Evolutionary conservation across 148 eudicot species (phyloP), one percentile per base, ranked within the genome.

Genomic region (Diospyros lotus): DNA sequence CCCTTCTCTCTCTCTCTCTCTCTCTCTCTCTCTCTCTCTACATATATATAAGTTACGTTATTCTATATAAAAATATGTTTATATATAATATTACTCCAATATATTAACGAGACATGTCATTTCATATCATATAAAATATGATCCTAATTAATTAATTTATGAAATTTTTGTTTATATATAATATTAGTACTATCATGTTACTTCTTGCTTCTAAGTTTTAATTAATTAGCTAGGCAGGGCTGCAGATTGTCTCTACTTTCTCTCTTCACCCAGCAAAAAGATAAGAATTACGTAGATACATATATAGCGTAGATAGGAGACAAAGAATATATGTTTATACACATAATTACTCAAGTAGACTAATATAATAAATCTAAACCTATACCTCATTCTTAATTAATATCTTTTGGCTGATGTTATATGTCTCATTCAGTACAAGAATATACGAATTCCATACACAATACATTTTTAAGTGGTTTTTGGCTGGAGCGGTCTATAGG

Each of bases 351-450:
- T 42, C 54, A 13, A 53, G 3, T 66, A 54, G 3, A 14, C 5
- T 4, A 53, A 38, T 7, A 40, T 53, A 39, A 15, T 54, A 1
- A 6, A 28, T 28, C 28, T 52, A 10, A 14, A 2, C 42, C 73
- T 40, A 39, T 0, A 68, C 4, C 7, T 53, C 6, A 14, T 69
- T 52, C 14, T 6, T 53, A 2, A 56, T 41, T 58, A 17, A 13
- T 4, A 53, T 2, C 53, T 55, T 75, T 66, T 54, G 71, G 48
- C 77, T 54, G 38, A 6, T 75, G 54, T 12, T 75, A 40, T 15
- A 41, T 53, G 71, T 65, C 77, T 75, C 55, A 66, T 66, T 53
- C 1, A 54, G 54, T 14, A 55, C 41, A 18, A 56, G 64, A 75
- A 44, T 66, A 66, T 75, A 56, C 9, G 12, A 53, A 56, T 51